phyloP scores from a whole-genome alignment of 192 early-diverging fungal genomes.

The Linnemannia elongata region DNA sequence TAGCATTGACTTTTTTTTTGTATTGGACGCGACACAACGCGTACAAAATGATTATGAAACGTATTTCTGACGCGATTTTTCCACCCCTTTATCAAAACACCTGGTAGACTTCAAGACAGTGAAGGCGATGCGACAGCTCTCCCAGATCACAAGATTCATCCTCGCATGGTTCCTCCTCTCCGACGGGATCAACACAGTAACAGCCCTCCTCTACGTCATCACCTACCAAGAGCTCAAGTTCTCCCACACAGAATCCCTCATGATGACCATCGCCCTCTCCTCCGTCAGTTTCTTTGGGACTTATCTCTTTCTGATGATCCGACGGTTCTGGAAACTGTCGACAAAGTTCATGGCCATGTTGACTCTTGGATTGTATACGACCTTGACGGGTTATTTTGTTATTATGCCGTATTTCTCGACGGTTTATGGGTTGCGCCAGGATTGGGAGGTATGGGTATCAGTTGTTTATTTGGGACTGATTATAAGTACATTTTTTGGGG shows the following conservation, averaged over 20 bases:
- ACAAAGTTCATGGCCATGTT: constrained; percentile 65
- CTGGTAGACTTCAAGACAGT: constrained; percentile 55
- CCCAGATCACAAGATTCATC: constrained; percentile 68
- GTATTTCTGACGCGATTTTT: not conserved
- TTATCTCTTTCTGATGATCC: constrained; percentile 63
- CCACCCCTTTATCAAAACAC: not conserved
- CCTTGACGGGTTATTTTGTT: constrained; percentile 67
- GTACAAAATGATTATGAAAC: not conserved
- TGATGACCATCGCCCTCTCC: constrained; percentile 63
- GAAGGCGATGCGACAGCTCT: constrained; percentile 57
- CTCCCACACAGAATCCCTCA: constrained; percentile 58
- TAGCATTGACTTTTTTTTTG: not conserved
- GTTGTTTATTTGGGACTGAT: constrained; percentile 59
- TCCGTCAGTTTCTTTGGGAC: constrained; percentile 63
- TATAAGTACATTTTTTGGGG: constrained; percentile 64
- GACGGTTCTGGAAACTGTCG: constrained; percentile 52
- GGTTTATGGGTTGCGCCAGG: constrained; percentile 54
- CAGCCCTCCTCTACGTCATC: constrained; percentile 69
- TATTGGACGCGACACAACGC: not conserved
- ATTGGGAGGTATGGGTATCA: constrained; percentile 48
- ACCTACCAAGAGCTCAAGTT: constrained; percentile 67
- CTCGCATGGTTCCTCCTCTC: constrained; percentile 77
- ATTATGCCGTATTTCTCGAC: constrained; percentile 58
- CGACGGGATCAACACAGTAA: constrained; percentile 68
- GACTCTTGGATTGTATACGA: constrained; percentile 49